phyloP scores from a whole-genome alignment of 1,284 basidiomycete species.

The Cutaneotrichosporon dermatis region DNA sequence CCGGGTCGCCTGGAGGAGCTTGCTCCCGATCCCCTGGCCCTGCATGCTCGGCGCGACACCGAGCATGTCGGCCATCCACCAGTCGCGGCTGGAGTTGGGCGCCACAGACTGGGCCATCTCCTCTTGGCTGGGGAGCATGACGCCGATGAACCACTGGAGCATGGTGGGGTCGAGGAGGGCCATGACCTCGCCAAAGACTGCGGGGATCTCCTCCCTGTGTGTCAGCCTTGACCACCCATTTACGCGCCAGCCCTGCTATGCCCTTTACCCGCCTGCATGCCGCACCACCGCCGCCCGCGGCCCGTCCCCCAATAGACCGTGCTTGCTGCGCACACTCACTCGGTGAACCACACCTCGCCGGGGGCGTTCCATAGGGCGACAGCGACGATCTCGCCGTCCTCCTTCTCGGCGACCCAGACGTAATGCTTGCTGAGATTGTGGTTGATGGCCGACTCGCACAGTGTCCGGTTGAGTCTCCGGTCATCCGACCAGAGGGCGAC shows the following conservation, averaged over 20 bases:
- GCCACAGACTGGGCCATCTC: slow-evolving; percentile 52
- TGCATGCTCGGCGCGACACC: slow-evolving; percentile 9
- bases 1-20: slow-evolving; percentile 1
- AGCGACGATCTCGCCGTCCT: slow-evolving; percentile 1
- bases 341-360: slow-evolving; percentile 4
- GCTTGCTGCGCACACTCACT: not conserved
- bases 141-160: slow-evolving; percentile 56
- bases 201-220: not conserved
- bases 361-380: slow-evolving; percentile 2
- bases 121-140: slow-evolving; percentile 52
- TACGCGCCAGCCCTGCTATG: no score
- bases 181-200: not conserved
- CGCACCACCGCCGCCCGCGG: no score
- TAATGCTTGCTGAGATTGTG: not conserved
- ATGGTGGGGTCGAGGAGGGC: not conserved
- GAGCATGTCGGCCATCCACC: slow-evolving; percentile 5
- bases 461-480: slow-evolving; percentile 2
- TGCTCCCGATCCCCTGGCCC: slow-evolving; percentile 7
- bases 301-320: no score
- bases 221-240: no score
- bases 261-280: no score
- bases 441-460: not conserved
- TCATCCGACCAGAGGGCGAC: slow-evolving; percentile 1
- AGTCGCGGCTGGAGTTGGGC: slow-evolving; percentile 9
- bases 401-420: not conserved